phyloP scores from a whole-genome alignment of 495 filamentous ascomycete genomes.

The Chaetomium cochliodes region DNA sequence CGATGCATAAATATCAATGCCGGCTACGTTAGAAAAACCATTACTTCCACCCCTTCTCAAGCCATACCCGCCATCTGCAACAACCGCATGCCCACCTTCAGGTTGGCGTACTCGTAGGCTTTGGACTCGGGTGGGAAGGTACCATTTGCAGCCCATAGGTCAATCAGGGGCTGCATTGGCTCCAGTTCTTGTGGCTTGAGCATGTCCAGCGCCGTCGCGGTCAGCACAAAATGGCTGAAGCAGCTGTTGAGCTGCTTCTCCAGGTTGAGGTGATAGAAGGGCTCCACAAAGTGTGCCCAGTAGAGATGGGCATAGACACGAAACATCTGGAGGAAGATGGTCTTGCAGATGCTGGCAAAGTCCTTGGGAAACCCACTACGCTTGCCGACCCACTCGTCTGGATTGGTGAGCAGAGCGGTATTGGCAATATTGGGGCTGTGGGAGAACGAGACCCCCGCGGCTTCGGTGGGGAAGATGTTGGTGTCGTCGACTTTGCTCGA shows the following conservation, averaged over 20 bases:
- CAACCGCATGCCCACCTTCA: conserved; percentile 46
- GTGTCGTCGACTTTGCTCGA: conserved; percentile 84
- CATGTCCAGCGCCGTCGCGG: conserved; percentile 79
- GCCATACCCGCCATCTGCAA: conserved; percentile 45
- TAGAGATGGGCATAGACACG: conserved; percentile 91
- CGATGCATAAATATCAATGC: conserved; percentile 13
- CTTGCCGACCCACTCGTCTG: conserved; percentile 78
- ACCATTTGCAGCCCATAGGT: conserved; percentile 82
- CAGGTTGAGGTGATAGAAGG: conserved; percentile 78
- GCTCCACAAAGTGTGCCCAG: conserved; percentile 77
- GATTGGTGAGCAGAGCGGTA: conserved; percentile 59
- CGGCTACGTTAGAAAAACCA: neutral
- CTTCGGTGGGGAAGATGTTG: conserved; percentile 79
- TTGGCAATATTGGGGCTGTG: conserved; percentile 57
- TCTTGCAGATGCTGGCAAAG: conserved; percentile 81
- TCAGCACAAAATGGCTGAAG: conserved; percentile 89
- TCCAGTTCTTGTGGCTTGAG: conserved; percentile 81
- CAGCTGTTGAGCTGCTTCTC: conserved; percentile 90
- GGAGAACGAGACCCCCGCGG: conserved; percentile 56
- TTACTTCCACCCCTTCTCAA: conserved; percentile 13
- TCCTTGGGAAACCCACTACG: conserved; percentile 82
- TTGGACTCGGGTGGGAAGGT: conserved; percentile 72
- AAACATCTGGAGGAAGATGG: conserved; percentile 96
- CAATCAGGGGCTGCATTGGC: conserved; percentile 90
- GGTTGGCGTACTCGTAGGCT: conserved; percentile 56